These are phyloP conservation scores for Hanseniaspora occidentalis DNA, from an alignment of 805 yeast species.

Conservation along the genomic window DNA sequence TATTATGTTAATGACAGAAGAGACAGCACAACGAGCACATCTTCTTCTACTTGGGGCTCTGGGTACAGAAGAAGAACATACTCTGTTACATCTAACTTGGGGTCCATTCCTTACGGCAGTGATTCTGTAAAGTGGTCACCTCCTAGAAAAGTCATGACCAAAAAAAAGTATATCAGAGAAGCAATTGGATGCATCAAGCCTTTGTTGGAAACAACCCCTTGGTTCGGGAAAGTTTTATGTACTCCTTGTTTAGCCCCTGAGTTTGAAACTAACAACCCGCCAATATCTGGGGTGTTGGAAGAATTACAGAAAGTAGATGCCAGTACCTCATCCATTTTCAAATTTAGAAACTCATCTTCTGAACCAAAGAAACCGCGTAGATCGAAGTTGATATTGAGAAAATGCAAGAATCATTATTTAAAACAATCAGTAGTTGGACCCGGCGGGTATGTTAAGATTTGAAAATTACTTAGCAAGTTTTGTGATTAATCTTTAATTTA, in stretches of 20 bases:
- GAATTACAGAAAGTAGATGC: slow-evolving; percentile 3
- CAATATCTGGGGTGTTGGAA: slow-evolving; percentile 11
- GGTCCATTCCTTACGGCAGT: slow-evolving; percentile 14
- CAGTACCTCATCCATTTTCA: slow-evolving; percentile 3
- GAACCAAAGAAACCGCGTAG: slow-evolving; percentile 5
- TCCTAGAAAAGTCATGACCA: slow-evolving; percentile 23
- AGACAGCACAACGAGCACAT: background rate
- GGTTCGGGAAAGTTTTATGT: slow-evolving; percentile 38
- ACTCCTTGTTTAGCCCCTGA: slow-evolving; percentile 18
- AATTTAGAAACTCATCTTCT: slow-evolving; percentile 5
- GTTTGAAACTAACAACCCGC: slow-evolving; percentile 16
- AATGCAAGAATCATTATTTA: slow-evolving; percentile 19
- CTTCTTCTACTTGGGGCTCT: slow-evolving; percentile 8
- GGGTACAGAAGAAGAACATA: slow-evolving; percentile 13
- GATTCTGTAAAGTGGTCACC: slow-evolving; percentile 40
- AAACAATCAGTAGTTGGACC: slow-evolving; percentile 21
- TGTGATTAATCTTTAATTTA: background rate
- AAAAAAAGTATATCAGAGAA: slow-evolving; percentile 34
- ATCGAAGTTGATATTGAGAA: slow-evolving; percentile 8
- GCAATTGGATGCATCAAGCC: slow-evolving; percentile 47
- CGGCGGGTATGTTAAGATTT: slow-evolving; percentile 10
- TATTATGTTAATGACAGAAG: slow-evolving; percentile 3
- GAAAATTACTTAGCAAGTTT: background rate
- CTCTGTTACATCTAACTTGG: slow-evolving; percentile 15
- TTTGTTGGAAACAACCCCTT: slow-evolving; percentile 36